These are phyloP conservation scores for Lenzites betulinus DNA, from an alignment of 768 basidiomycete genomes.

Conservation along the genomic window DNA sequence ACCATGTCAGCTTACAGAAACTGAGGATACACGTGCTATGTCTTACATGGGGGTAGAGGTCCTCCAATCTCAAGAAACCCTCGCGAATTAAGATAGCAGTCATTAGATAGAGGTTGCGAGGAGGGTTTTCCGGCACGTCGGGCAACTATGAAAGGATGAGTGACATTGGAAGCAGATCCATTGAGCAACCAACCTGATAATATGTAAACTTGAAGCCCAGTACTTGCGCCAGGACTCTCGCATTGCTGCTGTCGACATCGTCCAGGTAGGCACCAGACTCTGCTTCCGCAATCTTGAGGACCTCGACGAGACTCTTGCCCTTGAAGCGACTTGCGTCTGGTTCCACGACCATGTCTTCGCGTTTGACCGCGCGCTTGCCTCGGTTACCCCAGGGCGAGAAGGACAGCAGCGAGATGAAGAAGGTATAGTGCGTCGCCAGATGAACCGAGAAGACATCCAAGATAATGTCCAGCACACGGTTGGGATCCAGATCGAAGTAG, in stretches of 20 bases:
- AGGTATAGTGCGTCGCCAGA: slow-evolving; percentile 78
- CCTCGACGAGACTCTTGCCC: slow-evolving; percentile 67
- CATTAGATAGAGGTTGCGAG: slow-evolving; percentile 75
- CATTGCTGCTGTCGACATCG: slow-evolving; percentile 32
- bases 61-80: slow-evolving; percentile 83
- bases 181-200: slow-evolving; percentile 65
- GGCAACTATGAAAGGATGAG: slow-evolving; percentile 42
- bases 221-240: slow-evolving; percentile 82
- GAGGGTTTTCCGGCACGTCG: slow-evolving; percentile 61
- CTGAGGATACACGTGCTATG: neutral
- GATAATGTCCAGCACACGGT: slow-evolving; percentile 89
- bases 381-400: slow-evolving; percentile 80
- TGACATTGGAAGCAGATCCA: neutral
- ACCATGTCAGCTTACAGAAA: too few relatives aligned
- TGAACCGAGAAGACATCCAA: slow-evolving; percentile 88
- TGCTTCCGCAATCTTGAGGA: slow-evolving; percentile 57
- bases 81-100: slow-evolving; percentile 90
- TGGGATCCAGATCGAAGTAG: slow-evolving; percentile 96
- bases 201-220: slow-evolving; percentile 96
- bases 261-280: slow-evolving; percentile 22
- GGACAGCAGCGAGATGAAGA: slow-evolving; percentile 85
- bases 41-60: slow-evolving; percentile 90
- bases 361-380: slow-evolving; percentile 2
- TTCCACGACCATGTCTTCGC: slow-evolving; percentile 39
- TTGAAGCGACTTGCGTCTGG: slow-evolving; percentile 45